phyloP scores from a whole-genome alignment of 169 alveolate species.

The Eimeria sp. region DNA sequence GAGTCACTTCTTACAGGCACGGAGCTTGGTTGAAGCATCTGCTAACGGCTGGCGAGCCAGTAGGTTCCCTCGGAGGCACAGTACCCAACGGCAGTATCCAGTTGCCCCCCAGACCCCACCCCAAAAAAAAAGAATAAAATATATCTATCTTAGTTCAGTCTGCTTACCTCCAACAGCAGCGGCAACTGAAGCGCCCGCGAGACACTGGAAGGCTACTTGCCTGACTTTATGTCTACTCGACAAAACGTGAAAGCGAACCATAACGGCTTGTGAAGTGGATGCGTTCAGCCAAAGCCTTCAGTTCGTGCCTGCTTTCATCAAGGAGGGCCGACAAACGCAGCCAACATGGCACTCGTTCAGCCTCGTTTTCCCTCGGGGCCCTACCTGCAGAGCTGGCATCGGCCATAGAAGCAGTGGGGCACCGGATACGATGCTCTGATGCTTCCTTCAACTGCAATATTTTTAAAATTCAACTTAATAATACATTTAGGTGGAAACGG shows the following conservation, averaged over 20 bases:
- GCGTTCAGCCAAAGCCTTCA: neutral
- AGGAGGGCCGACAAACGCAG: neutral
- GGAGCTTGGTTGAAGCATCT: neutral
- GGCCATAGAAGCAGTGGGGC: neutral
- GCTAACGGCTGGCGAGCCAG: neutral
- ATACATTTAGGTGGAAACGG: neutral
- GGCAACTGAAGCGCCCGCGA: conserved; percentile 44
- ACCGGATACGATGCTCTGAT: neutral
- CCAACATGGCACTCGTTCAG: neutral
- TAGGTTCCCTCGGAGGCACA: neutral
- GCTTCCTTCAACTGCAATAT: neutral
- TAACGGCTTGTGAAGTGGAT: neutral
- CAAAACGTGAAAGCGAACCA: conserved; percentile 11
- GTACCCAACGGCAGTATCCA: neutral
- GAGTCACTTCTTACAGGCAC: neutral
- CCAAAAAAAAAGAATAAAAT: too few species aligned
- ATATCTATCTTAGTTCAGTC: neutral
- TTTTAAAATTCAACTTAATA: neutral
- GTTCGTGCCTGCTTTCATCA: neutral
- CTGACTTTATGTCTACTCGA: conserved; percentile 32
- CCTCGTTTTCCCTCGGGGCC: neutral
- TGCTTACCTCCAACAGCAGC: conserved; percentile 41
- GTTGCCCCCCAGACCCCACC: neutral
- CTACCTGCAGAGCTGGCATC: neutral
- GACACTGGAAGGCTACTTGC: conserved; percentile 53